phyloP scores from a whole-genome alignment of 495 filamentous ascomycete genomes.

The Penicillium bialowiezense region DNA sequence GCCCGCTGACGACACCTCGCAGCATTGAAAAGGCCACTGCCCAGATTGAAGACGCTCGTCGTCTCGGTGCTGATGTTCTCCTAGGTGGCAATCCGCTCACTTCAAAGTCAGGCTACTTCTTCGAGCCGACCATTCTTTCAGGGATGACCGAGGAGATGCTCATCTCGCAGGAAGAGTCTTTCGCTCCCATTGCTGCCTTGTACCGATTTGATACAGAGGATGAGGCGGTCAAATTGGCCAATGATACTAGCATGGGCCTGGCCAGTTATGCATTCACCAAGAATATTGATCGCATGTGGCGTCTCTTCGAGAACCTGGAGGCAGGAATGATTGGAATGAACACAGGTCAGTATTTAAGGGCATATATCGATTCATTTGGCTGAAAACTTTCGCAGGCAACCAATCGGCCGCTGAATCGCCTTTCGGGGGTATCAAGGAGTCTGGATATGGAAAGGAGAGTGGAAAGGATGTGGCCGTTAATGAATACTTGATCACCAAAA shows the following conservation, averaged over 20 bases:
- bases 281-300: conserved; percentile 69
- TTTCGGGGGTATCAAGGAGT: conserved; percentile 76
- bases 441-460: conserved; percentile 73
- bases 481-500: conserved; percentile 72
- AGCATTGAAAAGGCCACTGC: conserved; percentile 60
- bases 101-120: conserved; percentile 61
- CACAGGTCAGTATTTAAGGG: conserved; percentile 43
- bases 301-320: conserved; percentile 69
- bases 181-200: conserved; percentile 65
- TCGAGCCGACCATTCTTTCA: conserved; percentile 66
- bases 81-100: conserved; percentile 54
- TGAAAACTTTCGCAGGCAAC: conserved; percentile 40
- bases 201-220: conserved; percentile 70
- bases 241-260: conserved; percentile 67
- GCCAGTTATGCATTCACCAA: conserved; percentile 73
- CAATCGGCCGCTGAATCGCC: conserved; percentile 67
- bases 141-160: conserved; percentile 61
- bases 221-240: conserved; percentile 60
- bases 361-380: neutral
- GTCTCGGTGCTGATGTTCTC: conserved; percentile 56
- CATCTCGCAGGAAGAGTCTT: conserved; percentile 66
- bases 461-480: conserved; percentile 69
- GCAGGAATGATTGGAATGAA: conserved; percentile 76
- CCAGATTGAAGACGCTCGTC: conserved; percentile 63
- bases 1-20: conserved; percentile 62